A percentile compares a stretch with the other conserved stretches of the same genome.
Conservation (phyloP, 331 rosid species). For the Cydonia oblonga region DNA sequence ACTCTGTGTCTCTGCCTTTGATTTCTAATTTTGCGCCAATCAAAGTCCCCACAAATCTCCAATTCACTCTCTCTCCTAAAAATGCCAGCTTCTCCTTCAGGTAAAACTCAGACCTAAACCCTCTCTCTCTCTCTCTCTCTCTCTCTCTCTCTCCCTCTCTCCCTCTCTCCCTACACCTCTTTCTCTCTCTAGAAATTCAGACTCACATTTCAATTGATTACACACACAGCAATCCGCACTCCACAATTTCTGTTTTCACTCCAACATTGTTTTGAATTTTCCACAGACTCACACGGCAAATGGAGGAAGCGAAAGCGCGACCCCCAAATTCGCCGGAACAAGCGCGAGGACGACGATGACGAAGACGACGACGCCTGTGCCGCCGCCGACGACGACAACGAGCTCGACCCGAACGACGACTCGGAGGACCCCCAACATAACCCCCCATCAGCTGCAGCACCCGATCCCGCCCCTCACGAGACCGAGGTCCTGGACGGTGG, state of each 20-base stretch:
- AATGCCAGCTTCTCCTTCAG: constrained; percentile 98
- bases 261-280: background rate
- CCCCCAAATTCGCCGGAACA: constrained; percentile 37
- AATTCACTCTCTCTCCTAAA: constrained; percentile 11
- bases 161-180: background rate
- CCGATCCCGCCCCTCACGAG: constrained; percentile 41
- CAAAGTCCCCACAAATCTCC: constrained; percentile 68
- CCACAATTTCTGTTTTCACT: background rate
- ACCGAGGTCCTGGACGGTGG: constrained; percentile 65
- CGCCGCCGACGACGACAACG: constrained; percentile 33
- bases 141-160: background rate
- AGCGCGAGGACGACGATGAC: constrained; percentile 67
- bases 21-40: constrained; percentile 45
- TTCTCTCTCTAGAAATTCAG: constrained; percentile 9
- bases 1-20: constrained; percentile 17
- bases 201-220: background rate
- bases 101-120: constrained; percentile 34
- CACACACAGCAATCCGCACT: background rate
- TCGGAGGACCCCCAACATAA: constrained; percentile 48
- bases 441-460: constrained; percentile 27
- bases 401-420: constrained; percentile 32
- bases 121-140: background rate
- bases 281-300: constrained; percentile 54
- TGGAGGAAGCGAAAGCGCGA: constrained; percentile 97
- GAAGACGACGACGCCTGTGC: constrained; percentile 30